These are phyloP conservation scores for Guadua angustifolia DNA, from an alignment of 176 grass and related monocot species.

Conservation along the genomic window DNA sequence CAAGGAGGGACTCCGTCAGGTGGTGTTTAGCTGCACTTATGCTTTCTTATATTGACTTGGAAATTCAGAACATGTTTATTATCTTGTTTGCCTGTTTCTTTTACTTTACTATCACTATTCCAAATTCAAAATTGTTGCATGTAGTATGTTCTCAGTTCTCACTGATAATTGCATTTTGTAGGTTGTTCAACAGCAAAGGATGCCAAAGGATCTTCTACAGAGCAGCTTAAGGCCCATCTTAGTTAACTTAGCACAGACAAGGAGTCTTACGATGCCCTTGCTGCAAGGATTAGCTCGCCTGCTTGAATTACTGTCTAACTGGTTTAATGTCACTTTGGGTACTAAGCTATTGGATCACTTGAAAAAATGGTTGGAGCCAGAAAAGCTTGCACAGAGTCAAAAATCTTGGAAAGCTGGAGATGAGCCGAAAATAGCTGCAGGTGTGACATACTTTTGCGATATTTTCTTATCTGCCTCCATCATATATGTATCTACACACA, in stretches of 20 bases:
- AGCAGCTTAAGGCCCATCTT: constrained; percentile 95
- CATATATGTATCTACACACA: not conserved
- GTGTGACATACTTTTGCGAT: constrained; percentile 41
- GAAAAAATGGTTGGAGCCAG: constrained; percentile 97
- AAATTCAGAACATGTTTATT: constrained; percentile 4
- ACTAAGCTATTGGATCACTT: constrained; percentile 96
- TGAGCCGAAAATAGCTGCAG: constrained; percentile 95
- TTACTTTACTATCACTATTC: constrained; percentile 12
- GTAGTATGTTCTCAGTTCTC: constrained; percentile 20
- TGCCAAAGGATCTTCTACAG: constrained; percentile 98
- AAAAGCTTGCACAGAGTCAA: constrained; percentile 90
- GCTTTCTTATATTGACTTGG: constrained; percentile 26
- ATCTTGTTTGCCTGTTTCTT: not conserved
- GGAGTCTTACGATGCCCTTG: constrained; percentile 95
- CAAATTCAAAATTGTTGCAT: constrained; percentile 7
- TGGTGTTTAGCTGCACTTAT: constrained; percentile 33
- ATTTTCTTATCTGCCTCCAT: constrained; percentile 20
- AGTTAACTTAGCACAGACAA: constrained; percentile 96
- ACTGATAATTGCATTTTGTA: constrained; percentile 41
- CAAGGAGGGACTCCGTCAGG: constrained; percentile 98
- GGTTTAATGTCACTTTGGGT: constrained; percentile 98
- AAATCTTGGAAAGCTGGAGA: constrained; percentile 97
- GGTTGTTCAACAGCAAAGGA: constrained; percentile 99
- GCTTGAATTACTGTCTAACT: constrained; percentile 92
- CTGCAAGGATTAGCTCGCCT: constrained; percentile 94